Conservation (phyloP, 176 grass and related monocot genomes). For the Aegilops umbellulata region DNA sequence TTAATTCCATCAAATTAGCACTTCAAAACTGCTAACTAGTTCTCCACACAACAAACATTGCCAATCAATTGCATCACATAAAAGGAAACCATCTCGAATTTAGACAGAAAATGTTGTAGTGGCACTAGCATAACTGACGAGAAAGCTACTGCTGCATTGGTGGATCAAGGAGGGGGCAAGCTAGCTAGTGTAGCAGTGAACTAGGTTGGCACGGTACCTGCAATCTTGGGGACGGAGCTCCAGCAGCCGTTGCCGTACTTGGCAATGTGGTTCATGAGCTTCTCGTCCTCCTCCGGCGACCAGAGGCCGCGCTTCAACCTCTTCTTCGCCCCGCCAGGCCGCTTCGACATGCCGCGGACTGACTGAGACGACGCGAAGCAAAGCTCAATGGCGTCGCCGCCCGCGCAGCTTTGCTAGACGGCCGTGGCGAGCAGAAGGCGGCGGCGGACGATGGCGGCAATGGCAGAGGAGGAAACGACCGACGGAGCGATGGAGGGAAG, state of each 20-base stretch:
- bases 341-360: constrained; percentile 47
- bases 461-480: neutral
- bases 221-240: constrained; percentile 67
- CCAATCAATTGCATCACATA: too few species aligned
- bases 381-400: neutral
- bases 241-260: constrained; percentile 72
- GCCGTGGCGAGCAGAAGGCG: too few species aligned
- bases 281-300: constrained; percentile 82
- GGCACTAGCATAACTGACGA: neutral
- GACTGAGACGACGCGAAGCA: neutral
- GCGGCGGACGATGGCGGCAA: neutral
- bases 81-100: neutral
- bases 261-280: constrained; percentile 70
- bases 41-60: neutral
- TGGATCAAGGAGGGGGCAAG: neutral
- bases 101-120: neutral
- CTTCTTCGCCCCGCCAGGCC: constrained; percentile 41
- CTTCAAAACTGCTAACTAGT: neutral
- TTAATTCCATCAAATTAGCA: neutral
- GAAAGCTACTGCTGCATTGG: neutral
- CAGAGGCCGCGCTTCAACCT: constrained; percentile 72
- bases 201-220: constrained; percentile 33
- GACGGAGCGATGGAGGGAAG: neutral
- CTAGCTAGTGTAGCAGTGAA: too few species aligned
- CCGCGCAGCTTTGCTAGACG: too few species aligned